A percentile compares a stretch with the other conserved stretches of the same genome.
These are phyloP conservation scores for Candida rishiriensis DNA, from an alignment of 805 yeast species.

Conservation along the genomic window DNA sequence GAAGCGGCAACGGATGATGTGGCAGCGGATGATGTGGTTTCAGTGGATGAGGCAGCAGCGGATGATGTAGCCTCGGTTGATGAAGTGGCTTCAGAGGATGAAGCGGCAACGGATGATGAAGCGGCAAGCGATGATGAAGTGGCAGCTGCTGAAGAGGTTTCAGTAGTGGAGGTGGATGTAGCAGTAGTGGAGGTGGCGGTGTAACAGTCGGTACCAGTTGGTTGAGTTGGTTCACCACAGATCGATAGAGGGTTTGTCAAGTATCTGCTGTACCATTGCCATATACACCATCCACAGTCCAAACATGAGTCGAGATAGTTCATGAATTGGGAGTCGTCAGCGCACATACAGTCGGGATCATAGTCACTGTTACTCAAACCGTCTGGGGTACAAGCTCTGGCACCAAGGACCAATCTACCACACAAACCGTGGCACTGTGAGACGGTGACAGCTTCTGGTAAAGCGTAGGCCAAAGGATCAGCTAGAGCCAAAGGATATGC, in stretches of 20 bases:
- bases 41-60: conserved; percentile 19
- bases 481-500: conserved; percentile 22
- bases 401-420: conserved; percentile 29
- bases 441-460: conserved; percentile 27
- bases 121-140: conserved; percentile 10
- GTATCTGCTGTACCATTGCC: conserved; percentile 31
- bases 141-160: conserved; percentile 11
- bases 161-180: conserved; percentile 8
- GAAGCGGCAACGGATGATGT: conserved; percentile 9
- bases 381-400: conserved; percentile 24
- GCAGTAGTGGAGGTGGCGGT: conserved; percentile 10
- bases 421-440: conserved; percentile 32
- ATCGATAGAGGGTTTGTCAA: conserved; percentile 25
- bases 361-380: conserved; percentile 26
- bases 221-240: conserved; percentile 28
- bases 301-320: conserved; percentile 25
- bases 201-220: conserved; percentile 29
- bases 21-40: conserved; percentile 10
- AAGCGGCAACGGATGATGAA: background rate
- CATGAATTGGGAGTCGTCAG: conserved; percentile 21
- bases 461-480: conserved; percentile 21
- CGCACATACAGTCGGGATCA: conserved; percentile 29
- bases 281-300: conserved; percentile 36
- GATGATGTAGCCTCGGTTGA: conserved; percentile 13
- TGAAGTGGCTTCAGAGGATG: conserved; percentile 18